Evolutionary conservation across 2,329 filamentous ascomycete species (phyloP).

Genomic region (Talaromyces sp.): DNA sequence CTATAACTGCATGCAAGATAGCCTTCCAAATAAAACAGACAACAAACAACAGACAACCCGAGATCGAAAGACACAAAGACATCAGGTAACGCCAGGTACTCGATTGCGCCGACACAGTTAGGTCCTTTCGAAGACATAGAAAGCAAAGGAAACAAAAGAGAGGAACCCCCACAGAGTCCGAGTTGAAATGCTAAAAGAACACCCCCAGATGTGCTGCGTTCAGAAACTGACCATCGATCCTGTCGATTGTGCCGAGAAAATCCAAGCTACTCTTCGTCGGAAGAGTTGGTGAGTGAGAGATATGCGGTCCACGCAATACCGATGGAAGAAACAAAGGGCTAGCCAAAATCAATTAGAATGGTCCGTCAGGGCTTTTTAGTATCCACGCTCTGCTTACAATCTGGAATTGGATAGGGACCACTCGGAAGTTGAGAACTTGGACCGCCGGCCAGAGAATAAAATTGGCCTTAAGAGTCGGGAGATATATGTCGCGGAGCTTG

Average conservation of each 20-base stretch:
- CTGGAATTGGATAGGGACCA: conserved; percentile 94
- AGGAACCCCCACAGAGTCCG: not conserved
- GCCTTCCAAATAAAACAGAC: not conserved
- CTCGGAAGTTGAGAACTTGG: conserved; percentile 90
- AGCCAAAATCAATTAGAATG: conserved; percentile 8
- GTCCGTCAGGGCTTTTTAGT: not conserved
- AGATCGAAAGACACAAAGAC: not conserved
- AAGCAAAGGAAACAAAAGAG: not conserved
- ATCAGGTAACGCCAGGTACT: not conserved
- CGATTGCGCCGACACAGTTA: not conserved
- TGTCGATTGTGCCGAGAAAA: not conserved
- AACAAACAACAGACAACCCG: not conserved
- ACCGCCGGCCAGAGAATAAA: conserved; percentile 93
- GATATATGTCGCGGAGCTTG: conserved; percentile 90
- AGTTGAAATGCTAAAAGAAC: not conserved
- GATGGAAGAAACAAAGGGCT: conserved; percentile 93
- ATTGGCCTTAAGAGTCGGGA: conserved; percentile 92
- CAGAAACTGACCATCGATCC: not conserved
- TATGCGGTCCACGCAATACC: conserved; percentile 98
- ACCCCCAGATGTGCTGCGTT: not conserved
- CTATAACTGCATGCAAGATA: not conserved
- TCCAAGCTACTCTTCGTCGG: conserved; percentile 56
- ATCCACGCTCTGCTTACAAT: conserved; percentile 59
- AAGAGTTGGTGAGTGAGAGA: conserved; percentile 82
- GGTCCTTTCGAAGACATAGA: not conserved